phyloP scores from a whole-genome alignment of 2,329 filamentous ascomycete species.

The Xylogone sp. region DNA sequence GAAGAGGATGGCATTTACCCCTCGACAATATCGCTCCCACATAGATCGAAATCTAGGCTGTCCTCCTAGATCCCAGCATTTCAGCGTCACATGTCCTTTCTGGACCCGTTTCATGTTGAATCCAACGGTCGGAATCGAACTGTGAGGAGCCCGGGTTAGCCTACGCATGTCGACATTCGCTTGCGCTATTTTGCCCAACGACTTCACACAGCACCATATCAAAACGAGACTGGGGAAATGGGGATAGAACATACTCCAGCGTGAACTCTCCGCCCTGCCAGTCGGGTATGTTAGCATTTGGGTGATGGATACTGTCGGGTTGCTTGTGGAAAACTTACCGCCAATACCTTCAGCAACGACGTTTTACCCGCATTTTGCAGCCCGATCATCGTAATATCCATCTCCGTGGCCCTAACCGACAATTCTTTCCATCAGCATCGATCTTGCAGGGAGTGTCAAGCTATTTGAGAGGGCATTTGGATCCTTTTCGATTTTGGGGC shows the following conservation, averaged over 20 bases:
- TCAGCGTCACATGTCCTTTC: slow-evolving; percentile 95
- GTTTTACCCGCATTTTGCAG: slow-evolving; percentile 98
- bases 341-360: slow-evolving; percentile 85
- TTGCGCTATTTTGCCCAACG: slow-evolving; percentile 17
- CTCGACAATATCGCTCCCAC: slow-evolving; percentile 99
- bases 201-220: slow-evolving; percentile 3
- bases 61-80: slow-evolving; percentile 98
- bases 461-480: neutral
- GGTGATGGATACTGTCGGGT: slow-evolving; percentile 12
- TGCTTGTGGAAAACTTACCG: slow-evolving; percentile 60
- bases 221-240: slow-evolving; percentile 7
- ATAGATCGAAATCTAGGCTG: slow-evolving; percentile 96
- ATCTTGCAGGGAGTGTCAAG: neutral
- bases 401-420: slow-evolving; percentile 82
- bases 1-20: slow-evolving; percentile 96
- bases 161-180: slow-evolving; percentile 10
- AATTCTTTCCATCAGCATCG: slow-evolving; percentile 9
- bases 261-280: slow-evolving; percentile 93
- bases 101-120: slow-evolving; percentile 99
- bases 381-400: slow-evolving; percentile 99
- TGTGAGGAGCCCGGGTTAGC: slow-evolving; percentile 47
- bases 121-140: slow-evolving; percentile 95
- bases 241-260: slow-evolving; percentile 73
- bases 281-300: slow-evolving; percentile 31
- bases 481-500: slow-evolving; percentile 6